Percentiles rank a stretch among this genome's conserved stretches.
phyloP scores from a whole-genome alignment of 1,139 yeast genomes.

The Sugiyamaella neomexicana region DNA sequence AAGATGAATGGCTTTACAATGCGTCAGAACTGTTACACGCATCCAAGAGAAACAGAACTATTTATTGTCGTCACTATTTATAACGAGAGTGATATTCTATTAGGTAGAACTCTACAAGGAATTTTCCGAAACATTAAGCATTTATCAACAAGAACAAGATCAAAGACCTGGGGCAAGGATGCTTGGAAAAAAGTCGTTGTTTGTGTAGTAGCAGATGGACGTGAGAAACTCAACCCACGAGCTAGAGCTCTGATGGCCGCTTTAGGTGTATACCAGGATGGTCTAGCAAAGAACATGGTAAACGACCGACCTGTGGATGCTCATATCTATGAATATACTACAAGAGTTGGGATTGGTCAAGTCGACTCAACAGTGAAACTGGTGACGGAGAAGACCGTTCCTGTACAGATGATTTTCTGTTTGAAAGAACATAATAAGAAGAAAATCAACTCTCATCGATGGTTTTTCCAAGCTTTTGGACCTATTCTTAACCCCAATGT shows the following conservation, averaged over 20 bases:
- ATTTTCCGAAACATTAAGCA: conserved; percentile 71
- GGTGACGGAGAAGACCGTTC: conserved; percentile 58
- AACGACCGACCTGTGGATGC: conserved; percentile 68
- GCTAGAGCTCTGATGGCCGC: conserved; percentile 67
- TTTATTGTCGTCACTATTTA: conserved; percentile 77
- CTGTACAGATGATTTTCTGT: conserved; percentile 75
- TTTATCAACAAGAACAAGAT: conserved; percentile 55
- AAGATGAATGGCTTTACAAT: conserved; percentile 57
- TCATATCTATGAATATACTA: conserved; percentile 77
- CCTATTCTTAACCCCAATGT: conserved; percentile 69
- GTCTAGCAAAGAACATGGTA: conserved; percentile 75
- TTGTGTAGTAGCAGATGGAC: conserved; percentile 74
- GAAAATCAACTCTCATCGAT: conserved; percentile 79
- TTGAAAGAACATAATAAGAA: conserved; percentile 72
- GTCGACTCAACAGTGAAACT: conserved; percentile 57
- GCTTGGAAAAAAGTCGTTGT: conserved; percentile 81
- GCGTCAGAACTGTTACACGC: conserved; percentile 65
- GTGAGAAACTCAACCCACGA: conserved; percentile 64
- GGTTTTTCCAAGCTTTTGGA: conserved; percentile 82
- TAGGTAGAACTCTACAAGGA: conserved; percentile 75
- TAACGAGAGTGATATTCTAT: conserved; percentile 71
- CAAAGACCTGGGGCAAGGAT: conserved; percentile 74
- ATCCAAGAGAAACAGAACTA: conserved; percentile 69
- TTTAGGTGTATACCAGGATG: conserved; percentile 76
- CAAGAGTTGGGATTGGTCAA: conserved; percentile 69